These are phyloP conservation scores for Trichoderma gamsii DNA, from an alignment of 495 filamentous ascomycete species.

Conservation along the genomic window DNA sequence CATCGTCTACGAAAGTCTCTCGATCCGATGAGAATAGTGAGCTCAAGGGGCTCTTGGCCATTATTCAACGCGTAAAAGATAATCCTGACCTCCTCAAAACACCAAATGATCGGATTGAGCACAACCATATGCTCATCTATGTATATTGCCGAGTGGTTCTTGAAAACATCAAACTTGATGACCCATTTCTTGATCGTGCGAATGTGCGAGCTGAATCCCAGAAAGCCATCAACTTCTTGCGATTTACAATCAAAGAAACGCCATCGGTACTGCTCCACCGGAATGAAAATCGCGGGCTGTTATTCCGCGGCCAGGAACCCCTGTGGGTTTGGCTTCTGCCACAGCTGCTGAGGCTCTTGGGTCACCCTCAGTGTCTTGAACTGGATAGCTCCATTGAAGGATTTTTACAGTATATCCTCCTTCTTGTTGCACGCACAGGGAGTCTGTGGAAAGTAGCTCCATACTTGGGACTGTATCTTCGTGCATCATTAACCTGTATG, in stretches of 20 bases:
- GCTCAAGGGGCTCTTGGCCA: conserved; percentile 34
- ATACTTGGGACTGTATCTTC: conserved; percentile 38
- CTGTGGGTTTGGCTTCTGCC: conserved; percentile 77
- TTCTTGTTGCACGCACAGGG: conserved; percentile 31
- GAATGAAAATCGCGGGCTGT: conserved; percentile 30
- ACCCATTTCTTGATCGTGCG: conserved; percentile 51
- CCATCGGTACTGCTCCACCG: conserved; percentile 60
- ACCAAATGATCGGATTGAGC: conserved; percentile 58
- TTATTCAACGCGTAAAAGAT: conserved; percentile 38
- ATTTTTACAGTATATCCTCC: conserved; percentile 43
- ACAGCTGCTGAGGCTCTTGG: conserved; percentile 53
- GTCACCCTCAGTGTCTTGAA: conserved; percentile 34
- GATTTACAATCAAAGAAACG: conserved; percentile 63
- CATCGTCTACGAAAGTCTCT: conserved; percentile 33
- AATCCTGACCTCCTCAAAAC: conserved; percentile 36
- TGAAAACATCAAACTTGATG: conserved; percentile 53
- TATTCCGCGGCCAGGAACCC: conserved; percentile 51
- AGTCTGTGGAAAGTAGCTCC: conserved; percentile 42
- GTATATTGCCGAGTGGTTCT: conserved; percentile 78
- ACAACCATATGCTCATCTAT: conserved; percentile 77
- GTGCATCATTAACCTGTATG: conserved; percentile 35
- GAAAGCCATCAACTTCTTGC: conserved; percentile 57
- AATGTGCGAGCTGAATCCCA: conserved; percentile 59
- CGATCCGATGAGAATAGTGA: conserved; percentile 39
- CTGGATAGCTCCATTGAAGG: conserved; percentile 43